Percentiles rank a stretch among this genome's conserved stretches.
phyloP scores from a whole-genome alignment of 2,329 filamentous ascomycete genomes.

The Bipolaris cookei region DNA sequence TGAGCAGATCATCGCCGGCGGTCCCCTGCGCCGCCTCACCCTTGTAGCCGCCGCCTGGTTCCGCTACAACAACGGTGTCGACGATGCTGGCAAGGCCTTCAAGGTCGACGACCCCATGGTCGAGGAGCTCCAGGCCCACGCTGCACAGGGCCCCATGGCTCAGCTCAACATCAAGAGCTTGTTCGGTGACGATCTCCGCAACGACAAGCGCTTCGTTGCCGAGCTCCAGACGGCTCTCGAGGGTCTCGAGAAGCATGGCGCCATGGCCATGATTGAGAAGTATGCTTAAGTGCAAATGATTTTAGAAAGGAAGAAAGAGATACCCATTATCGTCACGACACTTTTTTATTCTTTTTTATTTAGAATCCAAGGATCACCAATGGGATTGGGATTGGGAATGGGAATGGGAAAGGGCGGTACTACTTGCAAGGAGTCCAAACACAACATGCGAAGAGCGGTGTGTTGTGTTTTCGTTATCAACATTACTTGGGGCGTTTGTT shows the following conservation, averaged over 20 bases:
- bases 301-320: neutral
- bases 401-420: no score
- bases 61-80: conserved; percentile 34
- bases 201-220: conserved; percentile 34
- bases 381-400: no score
- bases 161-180: conserved; percentile 24
- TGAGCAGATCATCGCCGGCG: conserved; percentile 35
- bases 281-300: conserved; percentile 13
- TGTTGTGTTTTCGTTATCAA: no score
- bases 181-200: conserved; percentile 38
- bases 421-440: no score
- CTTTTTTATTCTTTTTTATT: no score
- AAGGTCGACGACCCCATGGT: conserved; percentile 36
- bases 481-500: no score
- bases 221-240: conserved; percentile 34
- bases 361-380: no score
- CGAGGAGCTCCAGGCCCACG: conserved; percentile 32
- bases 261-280: conserved; percentile 30
- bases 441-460: no score
- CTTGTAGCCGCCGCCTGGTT: conserved; percentile 38
- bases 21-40: conserved; percentile 33
- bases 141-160: conserved; percentile 22
- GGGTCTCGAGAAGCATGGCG: conserved; percentile 28
- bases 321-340: conserved; percentile 3
- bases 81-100: conserved; percentile 33